Percentiles rank a stretch among this genome's conserved stretches.
These are phyloP conservation scores for Wickerhamiella qilinensis DNA, from an alignment of 805 yeast species.

Conservation along the genomic window DNA sequence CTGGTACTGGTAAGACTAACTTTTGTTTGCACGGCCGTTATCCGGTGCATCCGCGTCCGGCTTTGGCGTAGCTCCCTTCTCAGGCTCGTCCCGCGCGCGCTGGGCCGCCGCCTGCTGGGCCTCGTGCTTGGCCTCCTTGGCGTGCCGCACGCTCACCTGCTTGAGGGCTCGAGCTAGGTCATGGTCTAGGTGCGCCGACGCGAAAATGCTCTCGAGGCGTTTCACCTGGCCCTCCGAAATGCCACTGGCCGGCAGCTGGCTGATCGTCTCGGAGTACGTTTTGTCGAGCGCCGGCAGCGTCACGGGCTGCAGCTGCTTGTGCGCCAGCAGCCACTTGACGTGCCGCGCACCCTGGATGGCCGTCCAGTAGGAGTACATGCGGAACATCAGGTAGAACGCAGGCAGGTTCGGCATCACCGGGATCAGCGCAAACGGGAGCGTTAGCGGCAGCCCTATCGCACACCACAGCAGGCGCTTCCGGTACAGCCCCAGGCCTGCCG, in stretches of 20 bases:
- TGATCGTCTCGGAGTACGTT: conserved; percentile 1
- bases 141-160: conserved; percentile 6
- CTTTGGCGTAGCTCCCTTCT: no score
- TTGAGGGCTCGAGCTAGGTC: conserved; percentile 13
- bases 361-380: conserved; percentile 71
- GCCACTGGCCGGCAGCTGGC: background rate
- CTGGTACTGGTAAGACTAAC: no score
- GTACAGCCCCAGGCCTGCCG: conserved; percentile 35
- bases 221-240: conserved; percentile 4
- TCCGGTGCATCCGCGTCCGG: no score
- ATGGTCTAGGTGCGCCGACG: conserved; percentile 3
- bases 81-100: no score
- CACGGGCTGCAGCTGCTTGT: conserved; percentile 24
- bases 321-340: conserved; percentile 37
- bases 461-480: conserved; percentile 36
- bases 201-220: conserved; percentile 6
- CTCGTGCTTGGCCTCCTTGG: background rate
- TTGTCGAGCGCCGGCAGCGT: conserved; percentile 6
- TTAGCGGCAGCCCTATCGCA: conserved; percentile 51
- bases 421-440: conserved; percentile 61
- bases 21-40: no score
- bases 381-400: conserved; percentile 66
- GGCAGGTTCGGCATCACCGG: conserved; percentile 91
- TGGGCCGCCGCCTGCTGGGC: no score
- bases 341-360: conserved; percentile 65